These are phyloP conservation scores for Diplocarpon rosae DNA, from an alignment of 2,329 filamentous ascomycete species.

Conservation along the genomic window DNA sequence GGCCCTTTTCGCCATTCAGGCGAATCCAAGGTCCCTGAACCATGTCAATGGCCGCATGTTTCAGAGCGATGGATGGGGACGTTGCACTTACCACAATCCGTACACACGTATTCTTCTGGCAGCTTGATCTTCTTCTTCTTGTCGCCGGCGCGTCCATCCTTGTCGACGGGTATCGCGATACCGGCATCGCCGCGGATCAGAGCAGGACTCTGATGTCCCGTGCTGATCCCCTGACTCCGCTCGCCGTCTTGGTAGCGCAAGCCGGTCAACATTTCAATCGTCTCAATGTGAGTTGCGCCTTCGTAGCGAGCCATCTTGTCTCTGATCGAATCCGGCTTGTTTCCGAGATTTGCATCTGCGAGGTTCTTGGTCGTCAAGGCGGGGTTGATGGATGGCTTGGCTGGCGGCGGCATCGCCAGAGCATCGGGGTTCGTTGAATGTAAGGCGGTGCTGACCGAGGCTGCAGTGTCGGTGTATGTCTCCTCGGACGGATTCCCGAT, in stretches of 20 bases:
- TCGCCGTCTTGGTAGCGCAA: conserved; percentile 82
- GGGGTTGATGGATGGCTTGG: conserved; percentile 51
- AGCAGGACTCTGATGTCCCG: conserved; percentile 68
- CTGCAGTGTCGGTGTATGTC: conserved; percentile 31
- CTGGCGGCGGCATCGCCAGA: conserved; percentile 53
- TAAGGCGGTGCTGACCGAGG: conserved; percentile 22
- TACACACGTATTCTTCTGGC: conserved; percentile 84
- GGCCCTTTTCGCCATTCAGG: conserved; percentile 96
- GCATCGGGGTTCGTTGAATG: conserved; percentile 30
- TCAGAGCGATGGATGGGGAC: neutral
- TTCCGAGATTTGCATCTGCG: conserved; percentile 57
- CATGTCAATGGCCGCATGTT: neutral
- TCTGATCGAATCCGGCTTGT: conserved; percentile 61
- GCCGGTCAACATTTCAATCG: conserved; percentile 88
- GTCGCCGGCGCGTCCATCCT: conserved; percentile 59
- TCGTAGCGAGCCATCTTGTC: conserved; percentile 83
- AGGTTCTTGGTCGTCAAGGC: conserved; percentile 71
- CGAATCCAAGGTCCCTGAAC: conserved; percentile 66
- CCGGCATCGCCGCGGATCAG: conserved; percentile 79
- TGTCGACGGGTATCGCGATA: conserved; percentile 71
- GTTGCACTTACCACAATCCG: conserved; percentile 63
- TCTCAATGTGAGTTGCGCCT: conserved; percentile 65
- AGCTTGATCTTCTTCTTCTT: conserved; percentile 83
- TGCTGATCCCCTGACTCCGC: conserved; percentile 76
- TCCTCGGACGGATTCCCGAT: conserved; percentile 38